phyloP scores from a whole-genome alignment of 2,329 filamentous ascomycete species.

The Aspergillus carbonarius region DNA sequence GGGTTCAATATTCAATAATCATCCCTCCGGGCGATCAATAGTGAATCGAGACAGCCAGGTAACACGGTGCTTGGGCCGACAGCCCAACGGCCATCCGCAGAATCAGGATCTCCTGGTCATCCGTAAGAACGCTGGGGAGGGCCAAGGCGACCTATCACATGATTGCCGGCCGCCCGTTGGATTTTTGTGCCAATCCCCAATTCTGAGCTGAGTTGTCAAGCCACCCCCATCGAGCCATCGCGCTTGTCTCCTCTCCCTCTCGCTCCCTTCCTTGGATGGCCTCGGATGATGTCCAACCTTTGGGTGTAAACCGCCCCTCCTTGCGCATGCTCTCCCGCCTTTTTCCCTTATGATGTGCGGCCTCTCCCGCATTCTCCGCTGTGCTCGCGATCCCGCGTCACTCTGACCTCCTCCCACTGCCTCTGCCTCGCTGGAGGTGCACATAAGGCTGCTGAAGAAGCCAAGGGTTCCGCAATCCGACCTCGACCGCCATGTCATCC shows the following conservation, averaged over 20 bases:
- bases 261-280: conserved; percentile 25
- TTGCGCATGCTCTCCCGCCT: conserved; percentile 20
- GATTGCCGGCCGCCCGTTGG: conserved; percentile 20
- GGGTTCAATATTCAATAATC: not conserved
- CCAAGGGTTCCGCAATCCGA: not conserved
- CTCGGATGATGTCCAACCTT: conserved; percentile 28
- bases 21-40: not conserved
- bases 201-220: conserved; percentile 24
- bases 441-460: conserved; percentile 7
- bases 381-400: conserved; percentile 33
- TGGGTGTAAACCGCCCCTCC: conserved; percentile 24
- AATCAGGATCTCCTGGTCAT: not conserved
- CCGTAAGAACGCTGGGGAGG: not conserved
- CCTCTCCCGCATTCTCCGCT: conserved; percentile 26
- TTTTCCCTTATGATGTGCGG: conserved; percentile 34
- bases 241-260: conserved; percentile 12
- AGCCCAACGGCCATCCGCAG: not conserved
- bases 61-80: not conserved
- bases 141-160: conserved; percentile 26
- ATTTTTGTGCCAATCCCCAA: conserved; percentile 19
- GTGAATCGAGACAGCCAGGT: not conserved
- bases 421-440: conserved; percentile 5
- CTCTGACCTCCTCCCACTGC: conserved; percentile 14
- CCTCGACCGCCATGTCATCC: conserved; percentile 14
- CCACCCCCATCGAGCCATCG: conserved; percentile 13